phyloP scores from a whole-genome alignment of 345 rosid genomes.

The Camelina neglecta region DNA sequence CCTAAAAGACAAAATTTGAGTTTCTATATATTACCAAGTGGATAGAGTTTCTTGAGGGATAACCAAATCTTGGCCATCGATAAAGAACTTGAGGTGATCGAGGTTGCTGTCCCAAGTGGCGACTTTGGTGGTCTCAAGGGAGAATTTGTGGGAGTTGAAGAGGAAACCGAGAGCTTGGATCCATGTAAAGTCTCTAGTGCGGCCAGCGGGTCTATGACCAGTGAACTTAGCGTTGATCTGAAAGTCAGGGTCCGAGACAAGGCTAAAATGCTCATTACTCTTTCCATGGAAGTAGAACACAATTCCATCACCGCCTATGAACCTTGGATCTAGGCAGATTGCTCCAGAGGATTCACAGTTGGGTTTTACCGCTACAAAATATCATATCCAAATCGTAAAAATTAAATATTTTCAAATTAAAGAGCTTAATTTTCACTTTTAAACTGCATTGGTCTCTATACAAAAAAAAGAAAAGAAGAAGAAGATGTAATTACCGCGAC shows the following conservation, averaged over 20 bases:
- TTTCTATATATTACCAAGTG: conserved; percentile 43
- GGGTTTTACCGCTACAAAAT: conserved; percentile 1
- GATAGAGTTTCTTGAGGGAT: conserved; percentile 53
- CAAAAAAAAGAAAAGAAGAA: no score
- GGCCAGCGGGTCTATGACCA: conserved; percentile 52
- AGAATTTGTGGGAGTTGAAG: conserved; percentile 48
- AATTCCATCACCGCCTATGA: conserved; percentile 58
- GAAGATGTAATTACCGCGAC: conserved; percentile 31
- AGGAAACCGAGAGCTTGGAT: conserved; percentile 56
- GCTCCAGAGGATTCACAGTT: conserved; percentile 4
- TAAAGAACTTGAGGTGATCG: conserved; percentile 60
- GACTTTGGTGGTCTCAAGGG: conserved; percentile 59
- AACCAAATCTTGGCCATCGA: conserved; percentile 51
- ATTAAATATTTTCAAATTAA: no score
- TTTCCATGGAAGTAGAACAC: conserved; percentile 61
- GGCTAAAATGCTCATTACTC: conserved; percentile 54
- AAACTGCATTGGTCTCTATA: background rate
- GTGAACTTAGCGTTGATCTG: conserved; percentile 56
- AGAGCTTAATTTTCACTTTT: background rate
- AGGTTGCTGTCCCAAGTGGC: conserved; percentile 54
- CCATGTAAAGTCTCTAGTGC: conserved; percentile 60
- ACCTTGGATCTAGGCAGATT: conserved; percentile 47
- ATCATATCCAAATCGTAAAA: background rate
- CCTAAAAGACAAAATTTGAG: background rate
- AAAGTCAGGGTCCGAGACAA: conserved; percentile 51